Evolutionary conservation across 208 protist species (phyloP).

Genomic region (Trichomonas gallinae): DNA sequence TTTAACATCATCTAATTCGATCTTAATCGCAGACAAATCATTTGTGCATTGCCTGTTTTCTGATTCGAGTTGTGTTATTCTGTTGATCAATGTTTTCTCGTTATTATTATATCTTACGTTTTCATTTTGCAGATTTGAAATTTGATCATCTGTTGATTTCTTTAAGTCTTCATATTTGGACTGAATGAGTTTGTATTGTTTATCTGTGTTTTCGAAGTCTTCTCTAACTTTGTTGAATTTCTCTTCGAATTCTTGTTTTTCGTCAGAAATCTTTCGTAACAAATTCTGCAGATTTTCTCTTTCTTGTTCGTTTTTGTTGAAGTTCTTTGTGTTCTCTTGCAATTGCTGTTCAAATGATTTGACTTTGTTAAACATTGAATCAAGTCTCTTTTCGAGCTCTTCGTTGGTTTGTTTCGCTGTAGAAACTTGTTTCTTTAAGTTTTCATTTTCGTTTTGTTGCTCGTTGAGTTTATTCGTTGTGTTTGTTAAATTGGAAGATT

Average conservation of each 20-base stretch:
- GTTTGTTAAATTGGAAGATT: not conserved
- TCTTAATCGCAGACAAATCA: not conserved
- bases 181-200: not conserved
- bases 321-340: not conserved
- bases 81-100: not conserved
- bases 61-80: not conserved
- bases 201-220: not conserved
- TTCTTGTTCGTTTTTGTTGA: not conserved
- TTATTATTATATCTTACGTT: not conserved
- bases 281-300: not conserved
- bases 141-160: not conserved
- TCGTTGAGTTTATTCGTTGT: not conserved
- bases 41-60: not conserved
- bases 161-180: not conserved
- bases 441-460: not conserved
- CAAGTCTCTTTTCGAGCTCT: not conserved
- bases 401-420: not conserved
- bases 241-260: not conserved
- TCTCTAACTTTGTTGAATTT: not conserved
- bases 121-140: not conserved
- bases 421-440: not conserved
- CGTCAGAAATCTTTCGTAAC: not conserved
- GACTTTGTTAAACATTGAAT: not conserved
- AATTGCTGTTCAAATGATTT: not conserved
- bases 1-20: not conserved